Base-by-base conservation (phyloP, 2,329 filamentous ascomycete species). In the Mycocentrospora acerina region DNA sequence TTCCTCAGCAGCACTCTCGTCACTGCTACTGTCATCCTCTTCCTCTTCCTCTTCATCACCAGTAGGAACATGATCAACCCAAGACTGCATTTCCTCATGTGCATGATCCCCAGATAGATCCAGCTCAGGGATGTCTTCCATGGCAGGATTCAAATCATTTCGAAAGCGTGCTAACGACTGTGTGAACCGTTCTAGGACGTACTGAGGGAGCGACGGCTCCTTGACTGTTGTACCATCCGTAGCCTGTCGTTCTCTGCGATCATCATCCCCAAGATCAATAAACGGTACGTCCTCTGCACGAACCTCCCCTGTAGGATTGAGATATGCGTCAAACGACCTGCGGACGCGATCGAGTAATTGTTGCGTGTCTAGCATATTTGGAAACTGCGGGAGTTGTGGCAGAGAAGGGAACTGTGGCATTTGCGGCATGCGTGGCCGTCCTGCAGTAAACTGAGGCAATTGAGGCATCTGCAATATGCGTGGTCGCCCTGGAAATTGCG, bases 121-220 rank as follows among this genome's bases (percentile, higher is more conserved):
- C 12, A 67, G 32, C 13, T 43, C 39, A 2, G 60, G 61, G 6
- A 66, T 66, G 3, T 64, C 54, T 11, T 67, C 65, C 25, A 60
- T 51, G 2, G 55, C 53, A 1, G 59, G 57, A 17, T 60, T 62
- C 7, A 74, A 46, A 30, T 75, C 74, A 36, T 72, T 72, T 11
- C 72, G 56, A 48, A 75, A 71, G 4, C 73, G 72, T 1, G 65
- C 66, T 0, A 75, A 46, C 24, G 69, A 71, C 29, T 71, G 60
- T 6, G 67, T 69, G 16, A 75, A 66, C 1, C 71, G 65, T 32
- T 73, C 69, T 7, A 75, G 54, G 44, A 75, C 71, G 28, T 73
- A 71, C 41, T 72, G 71, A 0, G 72, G 61, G 7, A 67, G 65
- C 4, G 67, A 68, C 14, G 72, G 71, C 24, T 60, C 55, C 35